Conservation (phyloP, 306 rosid species). For the Aeschynomene evenia region DNA sequence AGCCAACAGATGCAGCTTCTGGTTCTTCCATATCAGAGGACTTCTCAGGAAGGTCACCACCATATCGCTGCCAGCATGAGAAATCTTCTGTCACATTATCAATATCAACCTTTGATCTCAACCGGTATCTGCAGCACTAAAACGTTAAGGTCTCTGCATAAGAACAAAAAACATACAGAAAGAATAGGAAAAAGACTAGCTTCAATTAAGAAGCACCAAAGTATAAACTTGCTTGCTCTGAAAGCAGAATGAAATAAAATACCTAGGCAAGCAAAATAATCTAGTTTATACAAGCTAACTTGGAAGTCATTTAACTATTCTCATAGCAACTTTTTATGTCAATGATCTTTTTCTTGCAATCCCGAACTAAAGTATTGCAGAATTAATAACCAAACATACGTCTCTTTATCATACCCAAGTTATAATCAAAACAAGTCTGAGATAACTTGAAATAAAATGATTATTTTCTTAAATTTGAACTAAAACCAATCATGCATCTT, state of each 20-base stretch:
- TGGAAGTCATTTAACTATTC: background rate
- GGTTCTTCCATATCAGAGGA: conserved; percentile 62
- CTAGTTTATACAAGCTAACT: background rate
- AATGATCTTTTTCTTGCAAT: background rate
- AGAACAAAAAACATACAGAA: background rate
- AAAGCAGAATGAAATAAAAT: background rate
- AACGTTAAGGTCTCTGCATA: conserved; percentile 16
- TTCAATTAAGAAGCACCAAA: background rate
- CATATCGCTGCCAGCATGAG: conserved; percentile 88
- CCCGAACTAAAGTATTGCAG: background rate
- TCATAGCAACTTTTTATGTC: background rate
- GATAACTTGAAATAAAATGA: background rate
- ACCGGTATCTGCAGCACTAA: conserved; percentile 61
- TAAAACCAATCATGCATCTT: background rate
- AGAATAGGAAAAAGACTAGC: background rate
- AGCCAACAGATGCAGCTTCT: conserved; percentile 81
- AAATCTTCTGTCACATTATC: conserved; percentile 65
- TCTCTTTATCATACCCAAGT: background rate
- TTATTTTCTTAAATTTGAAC: background rate
- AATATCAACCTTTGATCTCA: conserved; percentile 97
- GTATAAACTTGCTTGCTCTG: background rate
- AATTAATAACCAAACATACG: background rate
- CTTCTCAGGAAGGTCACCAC: conserved; percentile 45
- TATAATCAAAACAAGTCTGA: background rate
- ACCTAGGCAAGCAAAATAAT: background rate